Evolutionary conservation across 768 basidiomycete genomes (phyloP), one percentile per base, ranked within the genome.

Genomic region (Amanita thiersii): DNA sequence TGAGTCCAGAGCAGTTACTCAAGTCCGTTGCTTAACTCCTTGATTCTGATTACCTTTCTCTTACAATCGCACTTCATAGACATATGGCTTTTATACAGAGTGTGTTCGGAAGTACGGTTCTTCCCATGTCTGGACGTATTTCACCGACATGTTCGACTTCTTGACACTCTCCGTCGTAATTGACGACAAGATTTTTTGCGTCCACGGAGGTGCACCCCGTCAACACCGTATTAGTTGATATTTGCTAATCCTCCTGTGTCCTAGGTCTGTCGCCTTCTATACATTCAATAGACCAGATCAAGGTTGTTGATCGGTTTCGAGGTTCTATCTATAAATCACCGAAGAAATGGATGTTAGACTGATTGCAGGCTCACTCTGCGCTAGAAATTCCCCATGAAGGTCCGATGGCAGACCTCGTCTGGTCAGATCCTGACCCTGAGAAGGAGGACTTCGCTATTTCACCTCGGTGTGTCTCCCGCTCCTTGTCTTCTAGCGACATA

Each of bases 141-240:
- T 99, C 56, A 99, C 96, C 46, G 96, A 99, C 65, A 96, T 99
- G 94, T 99, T 99, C 62, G 96, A 99, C 69, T 99, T 92, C 68
- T 65, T 99, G 51, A 98, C 96, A 8, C 70, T 99, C 43, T 92
- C 89, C 24, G 93, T 94, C 43, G 96, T 99, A 47, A 97, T 99
- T 53, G 96, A 99, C 65, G 92, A 99, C 68, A 83, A 82, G 55
- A 97, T 99, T 73, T 97, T 99, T 61, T 99, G 96, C 53, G 94
- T 99, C 7, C 96, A 99, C 52, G 96, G 96, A 53, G 94, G 94
- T 90, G 52, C 42, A 70, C 61, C 25, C 19, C 6, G 12, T 29
- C 9, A 7, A 29, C 34, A 21, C 24, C 33, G 48, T 37, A 39
- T 41, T 39, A 34, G 33, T 35, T 14, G 28, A 43, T 36, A 37